Percentiles rank a stretch among this genome's conserved stretches.
Conservation (phyloP, 306 rosid genomes). For the Vigna angularis region DNA sequence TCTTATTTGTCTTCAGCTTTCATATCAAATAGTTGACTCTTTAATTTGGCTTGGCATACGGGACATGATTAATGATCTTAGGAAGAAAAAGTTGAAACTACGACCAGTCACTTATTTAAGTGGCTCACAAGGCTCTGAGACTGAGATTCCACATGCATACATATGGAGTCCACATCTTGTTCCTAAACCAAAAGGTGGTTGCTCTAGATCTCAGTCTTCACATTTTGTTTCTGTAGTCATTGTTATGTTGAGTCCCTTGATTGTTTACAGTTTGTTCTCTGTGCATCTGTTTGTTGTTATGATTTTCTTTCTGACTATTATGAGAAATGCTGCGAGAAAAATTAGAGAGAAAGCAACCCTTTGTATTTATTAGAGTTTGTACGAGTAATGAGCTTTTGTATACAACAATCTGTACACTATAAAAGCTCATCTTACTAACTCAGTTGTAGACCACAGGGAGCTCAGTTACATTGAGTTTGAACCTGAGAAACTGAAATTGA, state of each 20-base stretch:
- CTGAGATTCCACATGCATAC: conserved; percentile 93
- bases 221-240: conserved; percentile 17
- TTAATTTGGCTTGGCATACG: conserved; percentile 99
- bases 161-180: conserved; percentile 99
- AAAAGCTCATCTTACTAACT: too few species aligned
- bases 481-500: too few species aligned
- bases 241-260: conserved; percentile 17
- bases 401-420: too few species aligned
- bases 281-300: conserved; percentile 25
- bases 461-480: too few species aligned
- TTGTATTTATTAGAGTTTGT: not conserved
- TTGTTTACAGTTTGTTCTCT: conserved; percentile 14
- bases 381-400: not conserved
- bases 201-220: conserved; percentile 40
- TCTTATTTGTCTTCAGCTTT: conserved; percentile 64
- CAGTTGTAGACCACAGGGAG: too few species aligned
- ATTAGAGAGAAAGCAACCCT: too few species aligned
- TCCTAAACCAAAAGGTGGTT: conserved; percentile 96
- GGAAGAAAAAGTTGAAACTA: conserved; percentile 88
- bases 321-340: not conserved
- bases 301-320: conserved; percentile 17
- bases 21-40: conserved; percentile 98
- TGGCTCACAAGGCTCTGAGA: conserved; percentile 94
- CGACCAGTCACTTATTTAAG: conserved; percentile 99
- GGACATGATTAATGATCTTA: conserved; percentile 94